A percentile compares a stretch with the other conserved stretches of the same genome.
Conservation (phyloP, 2,329 filamentous ascomycete genomes). For the Fusarium longipes region DNA sequence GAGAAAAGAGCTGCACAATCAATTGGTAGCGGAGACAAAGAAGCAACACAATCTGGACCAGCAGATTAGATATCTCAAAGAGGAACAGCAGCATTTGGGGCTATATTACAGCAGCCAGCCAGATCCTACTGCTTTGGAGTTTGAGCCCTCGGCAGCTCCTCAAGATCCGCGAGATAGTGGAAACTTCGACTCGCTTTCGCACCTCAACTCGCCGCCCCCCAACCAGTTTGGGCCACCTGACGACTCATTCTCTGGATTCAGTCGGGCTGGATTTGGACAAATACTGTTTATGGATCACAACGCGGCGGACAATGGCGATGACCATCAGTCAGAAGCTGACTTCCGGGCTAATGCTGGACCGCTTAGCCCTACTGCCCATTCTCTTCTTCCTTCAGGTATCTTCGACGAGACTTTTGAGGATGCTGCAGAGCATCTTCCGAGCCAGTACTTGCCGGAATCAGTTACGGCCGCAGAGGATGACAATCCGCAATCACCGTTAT, state of each 20-base stretch:
- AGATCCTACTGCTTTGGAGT: constrained; percentile 60
- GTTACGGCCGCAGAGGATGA: constrained; percentile 53
- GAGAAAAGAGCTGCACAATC: constrained; percentile 64
- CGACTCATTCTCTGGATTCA: constrained; percentile 64
- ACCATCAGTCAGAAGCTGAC: constrained; percentile 69
- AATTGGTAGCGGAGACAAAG: constrained; percentile 60
- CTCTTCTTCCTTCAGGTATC: constrained; percentile 76
- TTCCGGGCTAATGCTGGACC: constrained; percentile 73
- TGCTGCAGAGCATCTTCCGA: constrained; percentile 60
- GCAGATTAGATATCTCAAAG: constrained; percentile 58
- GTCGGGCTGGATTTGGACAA: constrained; percentile 62
- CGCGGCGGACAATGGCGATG: constrained; percentile 52
- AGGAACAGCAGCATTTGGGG: constrained; percentile 60
- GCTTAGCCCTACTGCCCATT: constrained; percentile 80
- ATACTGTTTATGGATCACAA: constrained; percentile 63
- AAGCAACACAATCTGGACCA: constrained; percentile 59
- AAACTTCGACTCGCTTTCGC: constrained; percentile 60
- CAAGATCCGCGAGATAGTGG: constrained; percentile 62
- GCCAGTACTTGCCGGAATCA: constrained; percentile 48
- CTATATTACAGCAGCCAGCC: constrained; percentile 61
- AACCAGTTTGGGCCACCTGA: constrained; percentile 54
- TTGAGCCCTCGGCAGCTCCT: constrained; percentile 54
- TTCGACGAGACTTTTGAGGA: constrained; percentile 70
- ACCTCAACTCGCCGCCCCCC: constrained; percentile 54
- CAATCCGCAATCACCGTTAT: constrained; percentile 69